A percentile compares a stretch with the other conserved stretches of the same genome.
Evolutionary conservation across 2,329 filamentous ascomycete species (phyloP).

Genomic region (Aspergillus unguis): DNA sequence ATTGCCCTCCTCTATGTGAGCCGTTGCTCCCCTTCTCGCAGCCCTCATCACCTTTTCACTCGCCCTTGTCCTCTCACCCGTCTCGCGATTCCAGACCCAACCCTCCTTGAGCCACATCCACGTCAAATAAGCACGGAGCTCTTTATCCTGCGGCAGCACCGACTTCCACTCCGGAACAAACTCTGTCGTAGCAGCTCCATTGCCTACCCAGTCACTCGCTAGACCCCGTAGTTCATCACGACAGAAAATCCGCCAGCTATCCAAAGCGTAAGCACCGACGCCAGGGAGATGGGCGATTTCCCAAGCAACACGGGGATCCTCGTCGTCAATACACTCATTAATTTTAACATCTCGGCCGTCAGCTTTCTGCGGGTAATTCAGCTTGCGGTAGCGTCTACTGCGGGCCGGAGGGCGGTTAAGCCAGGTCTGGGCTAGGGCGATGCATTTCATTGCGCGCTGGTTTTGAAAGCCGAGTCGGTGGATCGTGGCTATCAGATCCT

Average conservation of each 20-base stretch:
- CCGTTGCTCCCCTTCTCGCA: slow-evolving; percentile 40
- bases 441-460: slow-evolving; percentile 64
- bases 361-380: slow-evolving; percentile 52
- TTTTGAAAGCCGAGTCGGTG: slow-evolving; percentile 67
- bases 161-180: slow-evolving; percentile 91
- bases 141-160: slow-evolving; percentile 78
- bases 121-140: slow-evolving; percentile 76
- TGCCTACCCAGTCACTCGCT: slow-evolving; percentile 64
- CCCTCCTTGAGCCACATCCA: slow-evolving; percentile 94
- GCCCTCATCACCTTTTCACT: slow-evolving; percentile 38
- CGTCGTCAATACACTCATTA: slow-evolving; percentile 49
- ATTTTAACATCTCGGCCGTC: slow-evolving; percentile 50
- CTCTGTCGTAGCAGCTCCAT: slow-evolving; percentile 39
- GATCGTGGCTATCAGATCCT: slow-evolving; percentile 62
- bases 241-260: slow-evolving; percentile 93
- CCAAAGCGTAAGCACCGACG: slow-evolving; percentile 72
- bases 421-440: slow-evolving; percentile 69
- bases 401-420: slow-evolving; percentile 58
- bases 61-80: slow-evolving; percentile 52
- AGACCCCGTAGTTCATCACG: slow-evolving; percentile 70
- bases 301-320: slow-evolving; percentile 59
- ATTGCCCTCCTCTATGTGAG: slow-evolving; percentile 40
- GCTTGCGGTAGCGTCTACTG: slow-evolving; percentile 55
- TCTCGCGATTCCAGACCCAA: slow-evolving; percentile 73
- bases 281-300: slow-evolving; percentile 84